Percentiles rank a stretch among this genome's conserved stretches.
These are phyloP conservation scores for Auricularia auricula-judae DNA, from an alignment of 768 basidiomycete genomes.

Conservation along the genomic window DNA sequence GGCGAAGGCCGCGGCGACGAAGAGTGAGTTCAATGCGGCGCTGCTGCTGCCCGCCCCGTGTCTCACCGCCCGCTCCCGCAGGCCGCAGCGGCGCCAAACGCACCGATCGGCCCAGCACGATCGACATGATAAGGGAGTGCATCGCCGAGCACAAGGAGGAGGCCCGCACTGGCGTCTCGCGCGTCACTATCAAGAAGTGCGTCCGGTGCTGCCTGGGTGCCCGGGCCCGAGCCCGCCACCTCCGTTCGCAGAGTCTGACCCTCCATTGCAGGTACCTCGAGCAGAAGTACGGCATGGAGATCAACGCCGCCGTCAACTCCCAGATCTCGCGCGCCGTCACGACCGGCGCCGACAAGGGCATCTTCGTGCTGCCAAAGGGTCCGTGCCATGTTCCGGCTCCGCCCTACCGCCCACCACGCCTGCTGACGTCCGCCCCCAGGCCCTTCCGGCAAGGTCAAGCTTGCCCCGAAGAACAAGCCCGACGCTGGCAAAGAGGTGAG, in stretches of 20 bases:
- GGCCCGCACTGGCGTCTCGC: slow-evolving; percentile 60
- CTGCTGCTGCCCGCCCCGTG: not conserved
- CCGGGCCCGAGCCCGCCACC: slow-evolving; percentile 7
- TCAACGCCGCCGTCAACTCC: slow-evolving; percentile 62
- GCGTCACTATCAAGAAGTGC: slow-evolving; percentile 72
- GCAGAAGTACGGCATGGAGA: slow-evolving; percentile 68
- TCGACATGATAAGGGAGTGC: slow-evolving; percentile 53
- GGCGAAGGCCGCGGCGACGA: slow-evolving; percentile 6
- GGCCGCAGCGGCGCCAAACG: slow-evolving; percentile 18
- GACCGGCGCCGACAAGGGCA: slow-evolving; percentile 69
- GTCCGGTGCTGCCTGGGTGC: slow-evolving; percentile 15
- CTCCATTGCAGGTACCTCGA: slow-evolving; percentile 59
- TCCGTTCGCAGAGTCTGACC: slow-evolving; percentile 3
- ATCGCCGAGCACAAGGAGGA: slow-evolving; percentile 57
- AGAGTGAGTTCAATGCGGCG: not conserved
- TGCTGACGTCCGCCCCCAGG: slow-evolving; percentile 22
- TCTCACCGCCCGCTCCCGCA: slow-evolving; percentile 21
- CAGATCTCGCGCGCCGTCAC: slow-evolving; percentile 75
- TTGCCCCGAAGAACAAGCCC: slow-evolving; percentile 45
- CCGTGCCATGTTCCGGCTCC: slow-evolving; percentile 15
- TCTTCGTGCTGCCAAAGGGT: slow-evolving; percentile 85
- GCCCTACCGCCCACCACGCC: not conserved
- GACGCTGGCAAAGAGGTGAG: slow-evolving; percentile 59
- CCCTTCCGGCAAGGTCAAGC: slow-evolving; percentile 63
- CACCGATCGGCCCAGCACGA: slow-evolving; percentile 41